phyloP scores from a whole-genome alignment of 495 filamentous ascomycete genomes.

The Halenospora varia region DNA sequence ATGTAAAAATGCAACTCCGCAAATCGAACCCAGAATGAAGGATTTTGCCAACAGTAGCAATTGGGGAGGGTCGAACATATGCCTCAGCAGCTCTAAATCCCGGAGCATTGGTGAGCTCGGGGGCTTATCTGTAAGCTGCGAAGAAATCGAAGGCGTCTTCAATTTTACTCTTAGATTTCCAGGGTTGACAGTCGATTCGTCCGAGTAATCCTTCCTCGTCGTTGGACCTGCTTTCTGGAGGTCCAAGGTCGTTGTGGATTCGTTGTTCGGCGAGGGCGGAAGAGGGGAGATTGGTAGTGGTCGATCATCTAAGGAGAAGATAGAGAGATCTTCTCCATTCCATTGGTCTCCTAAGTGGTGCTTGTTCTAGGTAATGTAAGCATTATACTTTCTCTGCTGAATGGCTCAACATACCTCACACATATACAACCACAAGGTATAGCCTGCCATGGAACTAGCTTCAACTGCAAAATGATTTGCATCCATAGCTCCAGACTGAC shows the following conservation, averaged over 20 bases:
- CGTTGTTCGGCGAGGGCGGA: conserved; percentile 35
- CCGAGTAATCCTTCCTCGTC: conserved; percentile 41
- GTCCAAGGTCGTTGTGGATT: conserved; percentile 28
- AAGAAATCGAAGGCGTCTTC: conserved; percentile 66
- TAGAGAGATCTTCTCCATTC: conserved; percentile 96
- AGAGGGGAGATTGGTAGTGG: conserved; percentile 53
- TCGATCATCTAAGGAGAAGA: conserved; percentile 78
- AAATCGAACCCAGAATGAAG: conserved; percentile 73
- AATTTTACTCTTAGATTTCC: conserved; percentile 70
- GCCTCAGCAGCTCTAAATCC: conserved; percentile 90
- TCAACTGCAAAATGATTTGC: conserved; percentile 94
- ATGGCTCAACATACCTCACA: conserved; percentile 59
- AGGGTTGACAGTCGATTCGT: conserved; percentile 56
- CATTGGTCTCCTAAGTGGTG: conserved; percentile 91
- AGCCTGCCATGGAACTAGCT: conserved; percentile 73
- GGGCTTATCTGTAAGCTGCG: conserved; percentile 43
- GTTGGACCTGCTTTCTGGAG: conserved; percentile 27
- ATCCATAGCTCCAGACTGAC: conserved; percentile 91
- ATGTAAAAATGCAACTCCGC: conserved; percentile 64
- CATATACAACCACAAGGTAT: conserved; percentile 85
- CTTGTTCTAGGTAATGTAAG: conserved; percentile 51
- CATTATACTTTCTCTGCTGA: too few species aligned
- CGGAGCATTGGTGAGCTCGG: conserved; percentile 52
- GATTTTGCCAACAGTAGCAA: conserved; percentile 66
- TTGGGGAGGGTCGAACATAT: conserved; percentile 81